These are phyloP conservation scores for Salix dunnii DNA, from an alignment of 345 rosid species.

Conservation along the genomic window DNA sequence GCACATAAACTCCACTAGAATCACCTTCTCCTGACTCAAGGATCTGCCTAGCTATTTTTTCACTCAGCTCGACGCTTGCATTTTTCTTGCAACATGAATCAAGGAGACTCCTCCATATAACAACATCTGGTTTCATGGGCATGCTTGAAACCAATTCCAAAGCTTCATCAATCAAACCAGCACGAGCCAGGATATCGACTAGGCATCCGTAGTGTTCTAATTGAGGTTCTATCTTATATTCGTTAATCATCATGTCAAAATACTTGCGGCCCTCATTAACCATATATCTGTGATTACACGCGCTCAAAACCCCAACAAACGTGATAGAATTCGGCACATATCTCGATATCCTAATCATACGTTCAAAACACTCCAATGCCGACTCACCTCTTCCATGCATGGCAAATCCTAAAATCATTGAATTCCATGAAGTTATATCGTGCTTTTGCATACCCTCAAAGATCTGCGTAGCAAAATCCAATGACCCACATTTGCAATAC, in stretches of 20 bases:
- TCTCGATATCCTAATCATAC: slow-evolving; percentile 33
- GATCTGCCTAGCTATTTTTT: slow-evolving; percentile 54
- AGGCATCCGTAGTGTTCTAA: slow-evolving; percentile 82
- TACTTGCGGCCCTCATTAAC: slow-evolving; percentile 52
- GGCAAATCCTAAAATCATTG: slow-evolving; percentile 70
- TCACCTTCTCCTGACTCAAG: slow-evolving; percentile 41
- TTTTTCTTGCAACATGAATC: slow-evolving; percentile 69
- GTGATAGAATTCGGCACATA: slow-evolving; percentile 58
- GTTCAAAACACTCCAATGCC: slow-evolving; percentile 48
- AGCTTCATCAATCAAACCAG: slow-evolving; percentile 67
- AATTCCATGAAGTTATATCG: slow-evolving; percentile 72
- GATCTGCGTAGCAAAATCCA: slow-evolving; percentile 55
- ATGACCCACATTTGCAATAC: slow-evolving; percentile 76
- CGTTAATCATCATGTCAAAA: slow-evolving; percentile 59
- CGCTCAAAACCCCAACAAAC: slow-evolving; percentile 59
- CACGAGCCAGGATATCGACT: slow-evolving; percentile 67
- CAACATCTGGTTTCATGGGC: slow-evolving; percentile 71
- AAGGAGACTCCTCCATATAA: slow-evolving; percentile 88
- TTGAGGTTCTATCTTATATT: slow-evolving; percentile 55
- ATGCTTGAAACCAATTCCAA: slow-evolving; percentile 52
- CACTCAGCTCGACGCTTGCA: slow-evolving; percentile 56
- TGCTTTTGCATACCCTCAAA: slow-evolving; percentile 58
- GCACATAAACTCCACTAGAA: slow-evolving; percentile 62
- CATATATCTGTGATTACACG: slow-evolving; percentile 68
- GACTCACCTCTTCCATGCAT: slow-evolving; percentile 59